A percentile compares a stretch with the other conserved stretches of the same genome.
phyloP scores from a whole-genome alignment of 495 filamentous ascomycete genomes.

The Annulohypoxylon maeteangense region DNA sequence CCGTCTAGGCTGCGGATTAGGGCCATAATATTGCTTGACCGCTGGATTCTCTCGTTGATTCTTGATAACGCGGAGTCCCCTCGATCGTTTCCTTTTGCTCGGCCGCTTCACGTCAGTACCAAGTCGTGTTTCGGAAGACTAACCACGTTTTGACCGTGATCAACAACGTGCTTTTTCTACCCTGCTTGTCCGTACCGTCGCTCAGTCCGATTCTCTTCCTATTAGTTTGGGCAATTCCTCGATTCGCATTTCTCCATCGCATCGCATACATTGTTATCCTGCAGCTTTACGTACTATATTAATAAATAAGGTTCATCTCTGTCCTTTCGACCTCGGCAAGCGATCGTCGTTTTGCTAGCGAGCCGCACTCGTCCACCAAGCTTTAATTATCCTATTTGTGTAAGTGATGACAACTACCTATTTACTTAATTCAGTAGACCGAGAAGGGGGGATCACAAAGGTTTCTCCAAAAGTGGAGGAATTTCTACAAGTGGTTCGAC shows the following conservation, averaged over 20 bases:
- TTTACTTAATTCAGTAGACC: constrained; percentile 22
- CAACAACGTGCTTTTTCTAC: constrained; percentile 34
- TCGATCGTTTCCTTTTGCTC: constrained; percentile 33
- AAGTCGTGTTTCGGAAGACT: constrained; percentile 37
- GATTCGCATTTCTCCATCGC: constrained; percentile 36
- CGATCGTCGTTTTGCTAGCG: constrained; percentile 25
- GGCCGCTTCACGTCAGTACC: constrained; percentile 22
- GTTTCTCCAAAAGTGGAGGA: not conserved
- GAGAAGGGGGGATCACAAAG: constrained; percentile 4
- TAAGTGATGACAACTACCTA: constrained; percentile 33
- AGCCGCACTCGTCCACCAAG: constrained; percentile 9
- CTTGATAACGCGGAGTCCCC: constrained; percentile 28
- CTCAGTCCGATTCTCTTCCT: constrained; percentile 23
- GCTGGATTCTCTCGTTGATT: constrained; percentile 36
- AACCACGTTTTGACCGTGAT: constrained; percentile 28
- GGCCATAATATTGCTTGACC: constrained; percentile 34
- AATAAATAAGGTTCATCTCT: constrained; percentile 41
- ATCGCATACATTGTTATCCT: constrained; percentile 17
- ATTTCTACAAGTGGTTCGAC: constrained; percentile 21
- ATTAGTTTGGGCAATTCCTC: constrained; percentile 27
- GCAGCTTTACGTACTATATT: constrained; percentile 44
- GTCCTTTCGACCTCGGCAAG: constrained; percentile 21
- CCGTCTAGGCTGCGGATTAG: constrained; percentile 24
- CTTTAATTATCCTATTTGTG: constrained; percentile 22
- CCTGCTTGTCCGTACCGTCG: constrained; percentile 24